Evolutionary conservation across 2,329 filamentous ascomycete species (phyloP).

Genomic region (Ceratocystis cubensis): DNA sequence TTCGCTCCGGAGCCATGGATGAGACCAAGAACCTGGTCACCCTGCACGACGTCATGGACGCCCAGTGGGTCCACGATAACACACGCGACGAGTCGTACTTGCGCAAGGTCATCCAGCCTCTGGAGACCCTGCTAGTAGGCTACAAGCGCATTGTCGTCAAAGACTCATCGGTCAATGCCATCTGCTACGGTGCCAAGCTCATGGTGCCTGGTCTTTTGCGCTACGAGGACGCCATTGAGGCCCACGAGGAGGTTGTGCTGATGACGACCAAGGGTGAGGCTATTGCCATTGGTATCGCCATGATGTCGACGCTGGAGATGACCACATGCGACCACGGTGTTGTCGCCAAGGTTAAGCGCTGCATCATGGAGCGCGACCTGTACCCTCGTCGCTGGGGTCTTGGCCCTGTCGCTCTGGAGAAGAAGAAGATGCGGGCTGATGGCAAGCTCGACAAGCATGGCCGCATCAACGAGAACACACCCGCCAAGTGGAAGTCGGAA

Average conservation of each 20-base stretch:
- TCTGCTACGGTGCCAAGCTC: slow-evolving; percentile 96
- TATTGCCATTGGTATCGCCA: slow-evolving; percentile 87
- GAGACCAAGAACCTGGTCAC: slow-evolving; percentile 83
- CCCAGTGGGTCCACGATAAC: slow-evolving; percentile 94
- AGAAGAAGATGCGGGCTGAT: slow-evolving; percentile 99
- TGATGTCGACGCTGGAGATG: slow-evolving; percentile 97
- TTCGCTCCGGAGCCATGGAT: slow-evolving; percentile 88
- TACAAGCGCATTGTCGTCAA: slow-evolving; percentile 98
- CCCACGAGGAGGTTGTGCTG: slow-evolving; percentile 89
- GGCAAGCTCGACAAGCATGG: slow-evolving; percentile 98
- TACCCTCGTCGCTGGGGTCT: slow-evolving; percentile 96
- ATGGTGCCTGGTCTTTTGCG: slow-evolving; percentile 93
- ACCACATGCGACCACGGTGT: slow-evolving; percentile 95
- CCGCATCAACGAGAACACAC: slow-evolving; percentile 80
- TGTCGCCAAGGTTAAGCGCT: slow-evolving; percentile 97
- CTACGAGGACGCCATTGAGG: slow-evolving; percentile 84
- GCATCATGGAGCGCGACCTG: slow-evolving; percentile 98
- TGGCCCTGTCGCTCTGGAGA: slow-evolving; percentile 83
- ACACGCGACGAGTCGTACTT: slow-evolving; percentile 88
- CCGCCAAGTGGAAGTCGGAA: slow-evolving; percentile 78
- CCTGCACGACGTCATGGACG: slow-evolving; percentile 74
- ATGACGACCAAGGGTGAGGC: slow-evolving; percentile 99
- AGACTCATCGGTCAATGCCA: slow-evolving; percentile 70
- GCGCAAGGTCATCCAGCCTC: slow-evolving; percentile 76
- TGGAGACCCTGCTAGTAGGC: slow-evolving; percentile 79